Base-by-base conservation (phyloP, 345 rosid species). In the Eucalyptus sp. region DNA sequence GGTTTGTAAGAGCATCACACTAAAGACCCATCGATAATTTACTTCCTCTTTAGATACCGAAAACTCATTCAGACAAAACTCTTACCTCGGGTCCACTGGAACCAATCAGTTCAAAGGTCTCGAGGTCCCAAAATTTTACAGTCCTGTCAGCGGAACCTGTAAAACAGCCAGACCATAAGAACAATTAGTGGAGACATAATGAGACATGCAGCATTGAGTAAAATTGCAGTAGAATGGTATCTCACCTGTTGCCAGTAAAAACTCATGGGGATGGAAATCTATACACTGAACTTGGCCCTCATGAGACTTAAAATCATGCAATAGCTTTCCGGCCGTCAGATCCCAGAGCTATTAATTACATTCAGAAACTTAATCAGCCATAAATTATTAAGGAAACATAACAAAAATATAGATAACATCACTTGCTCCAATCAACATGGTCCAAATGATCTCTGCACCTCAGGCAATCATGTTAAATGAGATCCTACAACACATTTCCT, bases 191-290 rank as follows among this genome's bases (percentile, higher is more conserved):
- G 37, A 60, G 44, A 41, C 20, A 87, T 29, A 56, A 48, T 46
- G 86, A 85, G 86, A 85, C 7, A 50, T 48, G 41, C 31, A 29
- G 58, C 52, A 86, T 50, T 29, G 9, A 86, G 13, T 24, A 50
- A 86, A 50, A 86, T 86, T 49, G 56, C 52, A 50, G 50, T 9
- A 86, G 89, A 79, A 89, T 25, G 64, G 90, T 87, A 54, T 92
- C 92, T 89, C 90, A 97, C 99, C 99, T 95, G 99, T 95, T 88
- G 99, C 99, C 90, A 98, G 92, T 33, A 98, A 93, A 92, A 98
- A 98, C 88, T 98, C 99, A 48, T 97, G 94, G 64, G 99, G 99
- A 95, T 98, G 99, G 90, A 98, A 98, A 94, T 98, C 99, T 90
- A 98, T 94, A 94, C 99, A 95, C 92, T 96, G 97, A 94, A 97